A percentile compares a stretch with the other conserved stretches of the same genome.
phyloP scores from a whole-genome alignment of 2,329 filamentous ascomycete species.

The Capronia americana region DNA sequence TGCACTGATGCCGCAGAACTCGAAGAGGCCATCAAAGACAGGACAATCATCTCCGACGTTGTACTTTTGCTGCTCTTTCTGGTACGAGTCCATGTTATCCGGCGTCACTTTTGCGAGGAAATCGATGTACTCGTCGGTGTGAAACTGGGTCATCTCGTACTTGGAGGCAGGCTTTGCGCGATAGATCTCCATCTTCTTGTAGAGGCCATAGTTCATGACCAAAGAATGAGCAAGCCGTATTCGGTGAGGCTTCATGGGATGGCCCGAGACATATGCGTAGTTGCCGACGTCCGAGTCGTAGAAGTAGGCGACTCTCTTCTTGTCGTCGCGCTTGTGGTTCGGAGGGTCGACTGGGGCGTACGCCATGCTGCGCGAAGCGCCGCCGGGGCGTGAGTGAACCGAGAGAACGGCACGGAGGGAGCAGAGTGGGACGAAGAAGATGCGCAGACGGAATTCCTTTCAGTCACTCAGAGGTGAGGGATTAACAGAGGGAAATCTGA shows the following conservation, averaged over 20 bases:
- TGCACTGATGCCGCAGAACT: constrained; percentile 73
- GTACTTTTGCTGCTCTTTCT: constrained; percentile 84
- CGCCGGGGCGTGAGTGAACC: neutral
- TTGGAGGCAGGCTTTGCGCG: constrained; percentile 78
- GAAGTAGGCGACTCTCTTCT: constrained; percentile 90
- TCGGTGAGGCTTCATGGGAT: constrained; percentile 71
- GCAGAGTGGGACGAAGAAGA: neutral
- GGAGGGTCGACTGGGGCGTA: constrained; percentile 62
- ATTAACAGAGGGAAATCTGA: neutral
- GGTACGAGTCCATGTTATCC: constrained; percentile 95
- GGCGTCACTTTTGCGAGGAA: constrained; percentile 87
- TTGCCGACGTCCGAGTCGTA: constrained; percentile 99
- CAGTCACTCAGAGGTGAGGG: neutral
- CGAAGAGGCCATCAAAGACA: constrained; percentile 73
- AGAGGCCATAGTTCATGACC: constrained; percentile 76
- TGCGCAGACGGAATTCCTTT: neutral
- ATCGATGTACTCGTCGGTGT: constrained; percentile 76
- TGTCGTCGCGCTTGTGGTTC: constrained; percentile 57
- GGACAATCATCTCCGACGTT: constrained; percentile 71
- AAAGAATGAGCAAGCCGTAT: constrained; percentile 71
- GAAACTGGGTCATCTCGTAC: constrained; percentile 75
- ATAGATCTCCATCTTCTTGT: constrained; percentile 76
- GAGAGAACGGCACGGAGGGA: neutral
- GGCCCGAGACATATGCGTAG: constrained; percentile 87
- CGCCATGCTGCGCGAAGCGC: constrained; percentile 52